A percentile compares a stretch with the other conserved stretches of the same genome.
These are phyloP conservation scores for Phaeosphaeriaceae sp. DNA, from an alignment of 2,329 filamentous ascomycete species.

Conservation along the genomic window DNA sequence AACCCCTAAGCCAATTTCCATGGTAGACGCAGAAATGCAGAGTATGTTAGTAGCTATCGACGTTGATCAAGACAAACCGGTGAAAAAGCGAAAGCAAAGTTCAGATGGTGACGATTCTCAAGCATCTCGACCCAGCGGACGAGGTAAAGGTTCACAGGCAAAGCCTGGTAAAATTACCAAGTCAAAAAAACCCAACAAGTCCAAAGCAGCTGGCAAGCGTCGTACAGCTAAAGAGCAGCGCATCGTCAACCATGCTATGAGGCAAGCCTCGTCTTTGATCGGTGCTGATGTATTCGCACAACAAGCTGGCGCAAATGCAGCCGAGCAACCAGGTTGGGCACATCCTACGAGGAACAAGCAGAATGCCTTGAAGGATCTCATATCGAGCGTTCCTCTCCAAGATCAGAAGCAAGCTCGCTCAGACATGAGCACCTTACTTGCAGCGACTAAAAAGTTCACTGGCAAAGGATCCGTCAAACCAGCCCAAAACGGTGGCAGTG, in stretches of 20 bases:
- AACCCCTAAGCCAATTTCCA: conserved; percentile 8
- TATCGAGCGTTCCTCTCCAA: conserved; percentile 49
- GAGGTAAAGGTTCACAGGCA: conserved; percentile 9
- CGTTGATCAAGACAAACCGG: conserved; percentile 24
- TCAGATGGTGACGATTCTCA: conserved; percentile 4
- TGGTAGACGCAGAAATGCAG: conserved; percentile 35
- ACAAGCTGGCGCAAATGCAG: conserved; percentile 30
- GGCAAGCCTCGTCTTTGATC: conserved; percentile 34
- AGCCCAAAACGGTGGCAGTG: conserved; percentile 27
- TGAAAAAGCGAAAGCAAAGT: conserved; percentile 28
- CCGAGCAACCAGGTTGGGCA: conserved; percentile 32
- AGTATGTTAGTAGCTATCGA: conserved; percentile 42
- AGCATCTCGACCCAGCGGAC: background rate
- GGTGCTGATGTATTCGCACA: conserved; percentile 41
- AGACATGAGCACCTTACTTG: conserved; percentile 48
- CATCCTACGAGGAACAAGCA: conserved; percentile 25
- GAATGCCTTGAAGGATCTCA: conserved; percentile 49
- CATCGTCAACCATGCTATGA: conserved; percentile 20
- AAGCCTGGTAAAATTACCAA: conserved; percentile 9
- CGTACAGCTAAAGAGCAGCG: conserved; percentile 24
- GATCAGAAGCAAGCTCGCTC: conserved; percentile 35
- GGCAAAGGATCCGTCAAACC: conserved; percentile 45
- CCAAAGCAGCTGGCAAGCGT: conserved; percentile 5
- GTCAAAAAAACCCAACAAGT: conserved; percentile 8
- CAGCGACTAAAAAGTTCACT: conserved; percentile 52